These are phyloP conservation scores for Rhodotorula taiwanensis DNA, from an alignment of 768 basidiomycete species.

Conservation along the genomic window DNA sequence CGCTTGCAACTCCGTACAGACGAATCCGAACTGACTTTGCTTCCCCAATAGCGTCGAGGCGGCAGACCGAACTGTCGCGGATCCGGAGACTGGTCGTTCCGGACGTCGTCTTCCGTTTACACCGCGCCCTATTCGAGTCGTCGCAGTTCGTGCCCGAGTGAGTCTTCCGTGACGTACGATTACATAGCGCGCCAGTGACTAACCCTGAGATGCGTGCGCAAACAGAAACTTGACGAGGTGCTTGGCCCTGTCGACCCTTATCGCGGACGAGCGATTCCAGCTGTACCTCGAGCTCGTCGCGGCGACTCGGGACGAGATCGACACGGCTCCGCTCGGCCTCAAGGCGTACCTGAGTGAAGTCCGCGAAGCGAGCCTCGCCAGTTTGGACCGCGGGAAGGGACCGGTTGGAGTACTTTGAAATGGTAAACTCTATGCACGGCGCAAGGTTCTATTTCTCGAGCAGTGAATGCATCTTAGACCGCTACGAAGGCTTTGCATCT, in stretches of 20 bases:
- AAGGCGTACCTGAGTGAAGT: slow-evolving; percentile 69
- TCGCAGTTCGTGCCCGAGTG: slow-evolving; percentile 58
- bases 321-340: slow-evolving; percentile 52
- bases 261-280: slow-evolving; percentile 79
- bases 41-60: slow-evolving; percentile 49
- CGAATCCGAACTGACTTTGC: not conserved
- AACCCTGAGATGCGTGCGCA: not conserved
- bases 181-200: not conserved
- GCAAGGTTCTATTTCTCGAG: too few relatives aligned
- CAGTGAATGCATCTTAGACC: too few relatives aligned
- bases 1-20: too few relatives aligned
- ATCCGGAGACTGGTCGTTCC: slow-evolving; percentile 84
- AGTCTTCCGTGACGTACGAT: not conserved
- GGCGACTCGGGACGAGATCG: slow-evolving; percentile 41
- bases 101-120: slow-evolving; percentile 78
- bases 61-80: slow-evolving; percentile 63
- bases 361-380: slow-evolving; percentile 60
- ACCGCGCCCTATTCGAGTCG: slow-evolving; percentile 63
- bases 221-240: slow-evolving; percentile 67
- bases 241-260: slow-evolving; percentile 68
- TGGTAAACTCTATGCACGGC: too few relatives aligned
- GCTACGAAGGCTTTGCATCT: too few relatives aligned
- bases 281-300: slow-evolving; percentile 76
- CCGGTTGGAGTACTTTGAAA: not conserved
- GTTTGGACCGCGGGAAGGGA: slow-evolving; percentile 5